Evolutionary conservation across 2,329 filamentous ascomycete genomes (phyloP), one percentile per base, ranked within the genome.

Genomic region (Aspergillus phoenicis): DNA sequence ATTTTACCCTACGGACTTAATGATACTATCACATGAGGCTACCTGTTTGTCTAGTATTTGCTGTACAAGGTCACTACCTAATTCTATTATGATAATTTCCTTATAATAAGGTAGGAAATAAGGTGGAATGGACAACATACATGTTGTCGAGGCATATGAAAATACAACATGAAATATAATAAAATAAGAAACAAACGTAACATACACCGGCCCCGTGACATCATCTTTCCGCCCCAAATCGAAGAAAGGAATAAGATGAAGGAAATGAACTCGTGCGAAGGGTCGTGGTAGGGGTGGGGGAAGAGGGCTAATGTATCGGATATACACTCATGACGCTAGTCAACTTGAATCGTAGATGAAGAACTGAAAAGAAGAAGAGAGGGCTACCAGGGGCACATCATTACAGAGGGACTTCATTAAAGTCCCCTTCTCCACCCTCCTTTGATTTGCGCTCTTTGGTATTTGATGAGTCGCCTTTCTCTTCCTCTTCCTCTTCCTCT

Each of bases 351-450:
- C 47, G 26, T 51, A 45, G 67, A 62, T 64, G 61, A 66, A 68
- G 64, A 69, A 51, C 36, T 52, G 15, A 52, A 57, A 41, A 2
- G 63, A 62, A 15, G 26, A 28, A 60, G 59, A 39, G 57, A 49
- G 63, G 64, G 55, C 33, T 36, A 36, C 33, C 49, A 22, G 52
- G 28, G 48, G 26, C 43, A 17, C 45, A 13, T 17, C 3, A 62
- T 67, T 65, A 75, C 52, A 76, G 68, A 33, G 73, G 71, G 15
- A 75, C 71, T 65, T 76, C 73, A 30, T 73, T 75, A 54, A 75
- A 75, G 57, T 75, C 73, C 5, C 70, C 64, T 47, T 75, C 64
- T 48, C 74, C 73, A 13, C 69, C 65, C 61, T 74, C 72, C 59
- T 73, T 74, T 28, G 66, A 64, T 59, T 74, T 74, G 36, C 61